Conservation (phyloP, 2,329 filamentous ascomycete genomes). For the Pseudocercospora fuligena region DNA sequence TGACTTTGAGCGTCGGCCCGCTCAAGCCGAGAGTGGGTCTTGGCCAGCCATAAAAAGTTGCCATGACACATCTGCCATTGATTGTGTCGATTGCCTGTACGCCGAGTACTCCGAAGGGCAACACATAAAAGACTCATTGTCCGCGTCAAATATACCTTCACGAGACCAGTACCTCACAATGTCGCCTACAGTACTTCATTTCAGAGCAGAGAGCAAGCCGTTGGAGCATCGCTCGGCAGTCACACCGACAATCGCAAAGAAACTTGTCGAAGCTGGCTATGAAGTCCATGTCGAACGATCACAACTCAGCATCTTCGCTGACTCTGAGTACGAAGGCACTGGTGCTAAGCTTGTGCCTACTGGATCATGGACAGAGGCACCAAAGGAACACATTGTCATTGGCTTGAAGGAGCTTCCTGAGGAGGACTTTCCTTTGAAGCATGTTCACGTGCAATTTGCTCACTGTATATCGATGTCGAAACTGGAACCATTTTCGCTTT, state of each 20-base stretch:
- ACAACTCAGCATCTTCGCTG: constrained; percentile 46
- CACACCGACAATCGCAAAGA: constrained; percentile 46
- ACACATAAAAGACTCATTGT: background rate
- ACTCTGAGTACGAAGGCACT: constrained; percentile 47
- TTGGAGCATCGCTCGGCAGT: constrained; percentile 46
- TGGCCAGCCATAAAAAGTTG: background rate
- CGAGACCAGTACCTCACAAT: constrained; percentile 19
- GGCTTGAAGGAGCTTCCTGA: constrained; percentile 51
- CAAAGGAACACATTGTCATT: constrained; percentile 46
- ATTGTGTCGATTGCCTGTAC: background rate
- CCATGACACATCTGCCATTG: background rate
- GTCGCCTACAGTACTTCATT: constrained; percentile 38
- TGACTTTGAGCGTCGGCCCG: background rate
- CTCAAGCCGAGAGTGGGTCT: background rate
- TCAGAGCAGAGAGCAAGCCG: constrained; percentile 45
- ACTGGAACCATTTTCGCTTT: background rate
- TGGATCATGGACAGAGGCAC: constrained; percentile 47
- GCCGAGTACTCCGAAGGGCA: background rate
- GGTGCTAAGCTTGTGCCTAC: constrained; percentile 47
- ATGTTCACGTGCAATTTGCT: constrained; percentile 57
- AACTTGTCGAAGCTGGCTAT: constrained; percentile 49
- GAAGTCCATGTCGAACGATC: constrained; percentile 47
- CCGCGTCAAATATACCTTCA: background rate
- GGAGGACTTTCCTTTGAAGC: constrained; percentile 71
- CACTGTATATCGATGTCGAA: constrained; percentile 36